Evolutionary conservation across 2,329 filamentous ascomycete genomes (phyloP).

Genomic region (Botrytis squamosa): DNA sequence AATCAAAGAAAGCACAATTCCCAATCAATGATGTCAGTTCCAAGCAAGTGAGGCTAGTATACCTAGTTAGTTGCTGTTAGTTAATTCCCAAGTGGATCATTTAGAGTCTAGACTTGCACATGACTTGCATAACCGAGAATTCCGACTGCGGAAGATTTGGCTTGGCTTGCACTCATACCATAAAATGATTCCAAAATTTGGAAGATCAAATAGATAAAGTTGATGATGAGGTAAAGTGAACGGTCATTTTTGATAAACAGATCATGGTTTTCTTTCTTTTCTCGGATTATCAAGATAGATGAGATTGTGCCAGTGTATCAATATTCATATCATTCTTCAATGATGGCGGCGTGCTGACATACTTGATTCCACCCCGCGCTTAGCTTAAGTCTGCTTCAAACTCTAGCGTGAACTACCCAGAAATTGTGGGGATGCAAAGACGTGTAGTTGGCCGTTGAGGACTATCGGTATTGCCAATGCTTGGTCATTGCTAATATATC

Average conservation of each 20-base stretch:
- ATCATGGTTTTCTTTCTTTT: background rate
- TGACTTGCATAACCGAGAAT: background rate
- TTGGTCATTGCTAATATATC: background rate
- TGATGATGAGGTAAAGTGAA: background rate
- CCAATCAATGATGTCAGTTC: background rate
- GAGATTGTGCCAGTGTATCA: background rate
- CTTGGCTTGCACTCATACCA: background rate
- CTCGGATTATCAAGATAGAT: background rate
- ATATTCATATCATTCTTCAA: background rate
- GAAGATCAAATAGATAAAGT: background rate
- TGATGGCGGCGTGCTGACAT: background rate
- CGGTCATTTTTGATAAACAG: too few relatives aligned
- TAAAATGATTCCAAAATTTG: background rate
- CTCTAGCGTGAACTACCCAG: background rate
- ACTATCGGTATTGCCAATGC: background rate
- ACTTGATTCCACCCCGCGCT: background rate
- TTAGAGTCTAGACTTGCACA: conserved; percentile 1
- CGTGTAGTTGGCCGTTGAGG: background rate
- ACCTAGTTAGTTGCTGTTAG: background rate
- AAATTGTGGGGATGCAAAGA: background rate
- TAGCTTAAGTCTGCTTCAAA: background rate
- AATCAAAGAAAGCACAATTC: too few relatives aligned
- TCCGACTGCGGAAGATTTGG: background rate
- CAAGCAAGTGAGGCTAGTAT: background rate
- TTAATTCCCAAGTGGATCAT: background rate